Percentiles rank a stretch among this genome's conserved stretches.
phyloP scores from a whole-genome alignment of 2,329 filamentous ascomycete species.

The Trichoderma hamatum region DNA sequence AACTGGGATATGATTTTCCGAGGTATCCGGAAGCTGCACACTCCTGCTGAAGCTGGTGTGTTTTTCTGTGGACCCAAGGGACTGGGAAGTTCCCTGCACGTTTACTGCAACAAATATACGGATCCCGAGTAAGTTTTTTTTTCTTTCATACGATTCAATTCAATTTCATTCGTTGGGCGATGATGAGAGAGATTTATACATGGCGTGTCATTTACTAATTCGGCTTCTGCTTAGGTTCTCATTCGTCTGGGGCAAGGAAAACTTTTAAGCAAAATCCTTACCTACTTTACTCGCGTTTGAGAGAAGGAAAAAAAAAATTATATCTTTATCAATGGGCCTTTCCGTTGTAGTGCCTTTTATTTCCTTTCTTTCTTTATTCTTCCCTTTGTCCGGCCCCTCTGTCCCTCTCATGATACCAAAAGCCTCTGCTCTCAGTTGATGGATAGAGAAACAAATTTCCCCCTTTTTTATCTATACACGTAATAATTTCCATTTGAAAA shows the following conservation, averaged over 20 bases:
- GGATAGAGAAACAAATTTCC: background rate
- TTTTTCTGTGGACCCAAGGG: slow-evolving; percentile 88
- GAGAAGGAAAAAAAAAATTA: no score
- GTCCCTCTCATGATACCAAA: slow-evolving; percentile 14
- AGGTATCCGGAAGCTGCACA: slow-evolving; percentile 77
- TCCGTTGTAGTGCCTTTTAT: background rate
- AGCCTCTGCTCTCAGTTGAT: slow-evolving; percentile 4
- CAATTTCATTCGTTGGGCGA: background rate
- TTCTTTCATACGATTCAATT: background rate
- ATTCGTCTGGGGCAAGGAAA: slow-evolving; percentile 71
- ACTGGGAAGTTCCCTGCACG: slow-evolving; percentile 73
- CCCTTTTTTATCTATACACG: background rate
- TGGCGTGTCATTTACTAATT: slow-evolving; percentile 27
- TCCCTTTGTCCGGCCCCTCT: background rate
- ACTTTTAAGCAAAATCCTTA: slow-evolving; percentile 53
- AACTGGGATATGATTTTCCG: slow-evolving; percentile 93
- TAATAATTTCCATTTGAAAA: background rate
- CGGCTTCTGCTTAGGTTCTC: slow-evolving; percentile 52
- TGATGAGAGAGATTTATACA: background rate
- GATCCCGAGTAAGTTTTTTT: slow-evolving; percentile 67
- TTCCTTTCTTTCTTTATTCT: background rate
- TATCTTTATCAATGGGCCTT: background rate
- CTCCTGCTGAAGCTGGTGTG: slow-evolving; percentile 72
- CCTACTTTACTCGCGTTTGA: background rate
- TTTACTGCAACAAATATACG: slow-evolving; percentile 87